Base-by-base conservation (phyloP, 495 filamentous ascomycete genomes). In the Xylaria nigripes region DNA sequence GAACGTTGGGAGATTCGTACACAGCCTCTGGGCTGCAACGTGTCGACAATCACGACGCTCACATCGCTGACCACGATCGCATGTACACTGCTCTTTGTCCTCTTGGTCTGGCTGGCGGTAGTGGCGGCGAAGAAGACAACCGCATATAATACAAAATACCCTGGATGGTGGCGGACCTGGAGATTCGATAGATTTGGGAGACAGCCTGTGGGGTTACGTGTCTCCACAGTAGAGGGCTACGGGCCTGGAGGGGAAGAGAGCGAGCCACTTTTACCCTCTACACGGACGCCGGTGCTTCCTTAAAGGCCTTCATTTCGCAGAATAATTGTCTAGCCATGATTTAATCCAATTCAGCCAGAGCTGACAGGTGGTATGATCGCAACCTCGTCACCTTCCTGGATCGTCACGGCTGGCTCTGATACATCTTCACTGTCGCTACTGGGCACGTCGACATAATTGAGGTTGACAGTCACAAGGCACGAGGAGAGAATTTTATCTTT, bases 331-430 rank as follows among this genome's bases (percentile, higher is more conserved):
- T n/a, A 0, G 44, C 6, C 23, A 18, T 21, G 18, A 2, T 42
- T 42, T 19, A 40, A 1, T 30, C 44, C 30, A 15, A 23, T 40
- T 73, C 65, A 77, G 30, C 89, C 88, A 34, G 86, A 87, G 75
- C 93, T 97, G 47, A 97, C 93, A n/a, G 93, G 93, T 27, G 93
- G 93, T 56, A 98, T 96, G 43, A 98, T 85, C 10, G 86, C 94
- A 43, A 97, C 89, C 70, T 98, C 93, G 60, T 93, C 87, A 16
- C 90, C 91, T 19, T 76, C 80, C 51, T 84, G 63, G 55, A 98
- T 88, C 41, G 84, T 66, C 23, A 51, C 32, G 16, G 15, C 47
- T 1, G 38, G 13, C 0, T 67, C 64, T 6, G 65, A 66, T 19
- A 67, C 61, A 40, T 72, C 68, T 15, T 62, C 68, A 12, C 65